Evolutionary conservation across 164 flowering plant genomes (phyloP), one percentile per base, ranked within the genome.

Genomic region (Liquidambar formosana): DNA sequence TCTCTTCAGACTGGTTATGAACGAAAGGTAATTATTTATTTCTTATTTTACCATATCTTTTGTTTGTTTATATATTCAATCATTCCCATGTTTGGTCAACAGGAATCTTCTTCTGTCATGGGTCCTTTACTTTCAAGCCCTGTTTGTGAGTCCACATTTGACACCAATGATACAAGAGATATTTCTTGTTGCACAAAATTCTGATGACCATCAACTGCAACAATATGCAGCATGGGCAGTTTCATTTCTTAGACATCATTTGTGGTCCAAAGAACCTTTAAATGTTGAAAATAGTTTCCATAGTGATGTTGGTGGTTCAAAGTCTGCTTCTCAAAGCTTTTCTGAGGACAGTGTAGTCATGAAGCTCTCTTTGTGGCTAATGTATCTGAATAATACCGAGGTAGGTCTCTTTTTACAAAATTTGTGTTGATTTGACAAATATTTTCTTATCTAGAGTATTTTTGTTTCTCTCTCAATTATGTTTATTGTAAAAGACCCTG

Each of bases 141-240:
- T 75, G 72, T 69, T 48, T 81, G 82, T 75, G 98, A 87, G 79
- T n/a, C 78, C 83, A 44, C 70, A 75, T 52, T 66, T 81, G 63
- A 80, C 85, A 25, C 74, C 88, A 60, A 52, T 87, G 79, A 64
- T 93, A 64, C 98, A 93, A 83, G 97, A 93, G 71, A 89, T 96
- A 48, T 90, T 93, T 84, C 89, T 90, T 63, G 81, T 84, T 72
- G 89, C 98, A 16, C 98, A 87, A 75, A 81, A 85, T 76, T 73
- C 91, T 51, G 82, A 86, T 65, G 87, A 85, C 60, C 81, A 57
- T 60, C 89, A 85, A 71, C 73, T 86, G 68, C 91, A 83, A 81
- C 87, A 81, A n/a, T 77, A 84, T 88, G 96, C 98, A 9, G 85
- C 99, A 61, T 96, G 99, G 98, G 89, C 97, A 68, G 52, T 90